These are phyloP conservation scores for Sungouiozyma intestinalis DNA, from an alignment of 805 yeast genomes.

Conservation along the genomic window DNA sequence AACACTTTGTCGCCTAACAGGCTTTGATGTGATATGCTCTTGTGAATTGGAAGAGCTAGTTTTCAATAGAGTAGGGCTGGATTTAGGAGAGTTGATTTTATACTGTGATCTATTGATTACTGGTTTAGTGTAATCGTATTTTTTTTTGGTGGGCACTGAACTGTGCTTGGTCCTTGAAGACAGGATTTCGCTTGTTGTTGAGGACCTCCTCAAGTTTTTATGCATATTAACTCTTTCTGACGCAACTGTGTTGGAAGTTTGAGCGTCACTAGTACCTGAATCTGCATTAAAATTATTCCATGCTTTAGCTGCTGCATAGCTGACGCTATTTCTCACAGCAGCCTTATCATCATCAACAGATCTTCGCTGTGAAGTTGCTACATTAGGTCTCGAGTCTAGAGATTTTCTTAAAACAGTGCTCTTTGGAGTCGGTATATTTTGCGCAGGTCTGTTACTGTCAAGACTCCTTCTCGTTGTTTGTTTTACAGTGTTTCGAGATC, in stretches of 20 bases:
- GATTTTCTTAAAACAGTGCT: neutral
- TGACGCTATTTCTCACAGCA: neutral
- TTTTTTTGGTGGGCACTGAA: neutral
- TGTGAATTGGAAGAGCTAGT: neutral
- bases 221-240: neutral
- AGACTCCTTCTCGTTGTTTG: slow-evolving; percentile 5
- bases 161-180: neutral
- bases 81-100: neutral
- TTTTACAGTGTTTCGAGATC: neutral
- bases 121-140: slow-evolving; percentile 1
- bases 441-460: slow-evolving; percentile 1
- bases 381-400: slow-evolving; percentile 1
- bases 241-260: neutral
- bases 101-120: neutral
- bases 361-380: neutral
- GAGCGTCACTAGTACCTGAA: neutral
- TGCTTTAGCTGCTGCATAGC: slow-evolving; percentile 1
- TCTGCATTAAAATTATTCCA: slow-evolving; percentile 1
- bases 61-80: neutral
- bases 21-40: neutral
- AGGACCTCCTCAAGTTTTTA: neutral
- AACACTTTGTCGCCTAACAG: neutral
- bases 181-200: neutral
- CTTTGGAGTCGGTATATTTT: neutral
- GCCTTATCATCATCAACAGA: neutral